Conservation (phyloP, 2,329 filamentous ascomycete species). For the Fusarium nematophilum region DNA sequence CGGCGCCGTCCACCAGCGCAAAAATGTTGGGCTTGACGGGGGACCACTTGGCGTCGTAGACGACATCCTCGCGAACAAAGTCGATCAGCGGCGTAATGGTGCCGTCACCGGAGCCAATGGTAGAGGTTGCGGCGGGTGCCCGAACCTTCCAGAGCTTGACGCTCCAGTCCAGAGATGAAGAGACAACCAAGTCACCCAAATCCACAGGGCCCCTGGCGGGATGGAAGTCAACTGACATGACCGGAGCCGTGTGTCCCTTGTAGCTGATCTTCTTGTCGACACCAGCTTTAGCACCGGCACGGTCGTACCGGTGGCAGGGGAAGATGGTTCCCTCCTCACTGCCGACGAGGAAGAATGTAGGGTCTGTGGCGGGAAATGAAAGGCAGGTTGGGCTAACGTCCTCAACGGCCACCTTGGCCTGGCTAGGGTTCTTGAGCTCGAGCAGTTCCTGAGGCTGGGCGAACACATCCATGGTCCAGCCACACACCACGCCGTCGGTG, state of each 20-base stretch:
- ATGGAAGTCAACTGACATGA: conserved; percentile 97
- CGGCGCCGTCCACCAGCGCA: conserved; percentile 91
- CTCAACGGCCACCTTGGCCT: conserved; percentile 81
- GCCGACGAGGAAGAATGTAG: conserved; percentile 96
- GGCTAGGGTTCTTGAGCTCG: conserved; percentile 85
- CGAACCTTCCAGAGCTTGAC: conserved; percentile 97
- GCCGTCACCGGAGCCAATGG: conserved; percentile 63
- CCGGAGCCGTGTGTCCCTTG: conserved; percentile 88
- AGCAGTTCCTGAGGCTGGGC: conserved; percentile 95
- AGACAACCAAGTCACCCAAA: conserved; percentile 91
- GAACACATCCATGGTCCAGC: conserved; percentile 98
- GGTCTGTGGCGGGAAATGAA: conserved; percentile 93
- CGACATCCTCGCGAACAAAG: conserved; percentile 92
- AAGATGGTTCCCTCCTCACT: conserved; percentile 97
- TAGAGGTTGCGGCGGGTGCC: conserved; percentile 78
- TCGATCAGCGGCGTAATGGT: conserved; percentile 82
- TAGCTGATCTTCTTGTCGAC: conserved; percentile 92
- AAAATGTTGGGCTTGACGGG: conserved; percentile 95
- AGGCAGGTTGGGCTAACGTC: conserved; percentile 95
- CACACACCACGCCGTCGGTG: conserved; percentile 95
- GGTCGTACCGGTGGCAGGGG: conserved; percentile 96
- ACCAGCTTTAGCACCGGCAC: conserved; percentile 95
- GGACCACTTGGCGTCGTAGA: conserved; percentile 97
- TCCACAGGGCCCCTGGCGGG: conserved; percentile 92
- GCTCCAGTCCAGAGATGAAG: conserved; percentile 95